Evolutionary conservation across 768 basidiomycete species (phyloP).

Genomic region (Leccinum truebloodii): DNA sequence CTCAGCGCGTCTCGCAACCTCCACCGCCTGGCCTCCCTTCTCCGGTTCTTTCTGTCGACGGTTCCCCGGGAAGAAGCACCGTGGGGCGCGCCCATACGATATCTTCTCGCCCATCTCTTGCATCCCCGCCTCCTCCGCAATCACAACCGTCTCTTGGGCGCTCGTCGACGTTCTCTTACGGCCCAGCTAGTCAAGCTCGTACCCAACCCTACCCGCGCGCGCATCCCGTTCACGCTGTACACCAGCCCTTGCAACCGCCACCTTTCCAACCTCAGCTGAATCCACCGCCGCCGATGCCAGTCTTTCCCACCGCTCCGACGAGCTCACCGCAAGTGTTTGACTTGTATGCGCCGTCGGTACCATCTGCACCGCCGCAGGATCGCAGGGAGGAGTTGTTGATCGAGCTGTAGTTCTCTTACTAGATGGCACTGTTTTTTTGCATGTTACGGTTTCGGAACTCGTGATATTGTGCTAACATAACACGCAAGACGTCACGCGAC

Average conservation of each 20-base stretch:
- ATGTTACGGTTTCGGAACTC: no score
- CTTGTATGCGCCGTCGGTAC: constrained; percentile 48
- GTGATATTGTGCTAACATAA: no score
- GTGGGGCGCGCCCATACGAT: constrained; percentile 32
- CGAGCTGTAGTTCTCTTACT: constrained; percentile 32
- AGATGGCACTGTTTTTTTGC: neutral
- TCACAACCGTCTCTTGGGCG: constrained; percentile 26
- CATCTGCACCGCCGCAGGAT: constrained; percentile 51
- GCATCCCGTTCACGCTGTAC: constrained; percentile 5
- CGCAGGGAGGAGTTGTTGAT: constrained; percentile 62
- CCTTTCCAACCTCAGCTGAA: constrained; percentile 22
- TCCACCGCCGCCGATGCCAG: constrained; percentile 51
- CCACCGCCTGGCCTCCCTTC: constrained; percentile 19
- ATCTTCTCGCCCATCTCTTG: constrained; percentile 21
- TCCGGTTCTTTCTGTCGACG: constrained; percentile 16
- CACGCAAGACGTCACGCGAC: no score
- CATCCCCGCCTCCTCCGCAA: constrained; percentile 15
- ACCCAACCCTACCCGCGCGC: constrained; percentile 10
- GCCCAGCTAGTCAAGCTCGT: constrained; percentile 6
- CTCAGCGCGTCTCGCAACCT: constrained; percentile 18
- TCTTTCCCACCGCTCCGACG: constrained; percentile 69
- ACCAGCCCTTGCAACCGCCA: constrained; percentile 12
- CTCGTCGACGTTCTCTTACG: constrained; percentile 23
- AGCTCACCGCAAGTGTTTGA: constrained; percentile 54
- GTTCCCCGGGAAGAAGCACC: constrained; percentile 18